Conservation (phyloP, 495 filamentous ascomycete genomes). For the Neurospora tetraspora region DNA sequence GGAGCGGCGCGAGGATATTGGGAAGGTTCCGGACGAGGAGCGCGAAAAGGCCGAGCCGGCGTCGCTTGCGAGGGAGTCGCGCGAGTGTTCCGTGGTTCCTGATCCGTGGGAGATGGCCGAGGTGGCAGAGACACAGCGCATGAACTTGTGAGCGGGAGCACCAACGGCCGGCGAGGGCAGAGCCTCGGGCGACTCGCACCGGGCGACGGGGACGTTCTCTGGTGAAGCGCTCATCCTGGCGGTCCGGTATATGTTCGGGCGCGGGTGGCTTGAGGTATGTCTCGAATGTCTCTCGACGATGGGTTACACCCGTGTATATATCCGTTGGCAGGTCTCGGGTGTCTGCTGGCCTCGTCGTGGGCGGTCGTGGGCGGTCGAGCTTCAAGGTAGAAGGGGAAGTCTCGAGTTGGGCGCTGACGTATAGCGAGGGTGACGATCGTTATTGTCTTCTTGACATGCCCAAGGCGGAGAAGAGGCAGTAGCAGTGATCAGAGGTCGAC, state of each 20-base stretch:
- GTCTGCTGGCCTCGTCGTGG: background rate
- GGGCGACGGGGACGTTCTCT: constrained; percentile 24
- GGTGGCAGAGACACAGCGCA: constrained; percentile 64
- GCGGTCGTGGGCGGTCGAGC: background rate
- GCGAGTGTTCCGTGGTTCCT: constrained; percentile 40
- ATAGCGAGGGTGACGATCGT: background rate
- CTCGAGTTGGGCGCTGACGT: background rate
- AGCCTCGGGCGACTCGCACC: constrained; percentile 47
- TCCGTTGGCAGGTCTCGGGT: background rate
- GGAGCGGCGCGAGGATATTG: constrained; percentile 18
- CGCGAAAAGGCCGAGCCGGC: constrained; percentile 39
- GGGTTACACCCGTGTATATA: background rate
- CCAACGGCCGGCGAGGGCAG: constrained; percentile 58
- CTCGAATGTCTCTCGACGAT: background rate
- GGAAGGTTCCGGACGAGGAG: constrained; percentile 38
- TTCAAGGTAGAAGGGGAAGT: background rate
- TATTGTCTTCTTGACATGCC: background rate
- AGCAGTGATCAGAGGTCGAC: background rate
- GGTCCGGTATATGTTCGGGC: background rate
- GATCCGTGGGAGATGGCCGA: constrained; percentile 53
- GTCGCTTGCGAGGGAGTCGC: constrained; percentile 40
- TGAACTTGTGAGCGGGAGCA: constrained; percentile 45
- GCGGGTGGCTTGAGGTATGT: background rate
- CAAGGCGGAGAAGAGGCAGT: background rate
- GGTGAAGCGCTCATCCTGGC: constrained; percentile 26